Evolutionary conservation across 148 eudicot genomes (phyloP).

Genomic region (Hydrangea macrophylla): DNA sequence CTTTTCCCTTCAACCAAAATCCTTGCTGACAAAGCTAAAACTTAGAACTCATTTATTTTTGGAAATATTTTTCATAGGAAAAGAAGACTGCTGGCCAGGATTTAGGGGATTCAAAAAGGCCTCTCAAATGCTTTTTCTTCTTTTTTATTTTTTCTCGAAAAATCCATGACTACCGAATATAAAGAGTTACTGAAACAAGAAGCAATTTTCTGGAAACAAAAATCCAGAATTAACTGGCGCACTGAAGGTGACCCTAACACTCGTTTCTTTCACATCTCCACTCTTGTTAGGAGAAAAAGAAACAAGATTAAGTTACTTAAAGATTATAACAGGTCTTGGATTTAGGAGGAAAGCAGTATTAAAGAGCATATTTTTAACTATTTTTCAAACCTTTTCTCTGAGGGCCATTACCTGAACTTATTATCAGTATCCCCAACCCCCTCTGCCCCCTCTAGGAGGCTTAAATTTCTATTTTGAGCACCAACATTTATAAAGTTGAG

Average conservation of each 20-base stretch:
- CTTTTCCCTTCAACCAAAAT: neutral
- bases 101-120: neutral
- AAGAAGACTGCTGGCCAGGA: neutral
- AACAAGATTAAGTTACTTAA: neutral
- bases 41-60: neutral
- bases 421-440: no score
- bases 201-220: neutral
- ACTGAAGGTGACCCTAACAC: slow-evolving; percentile 7
- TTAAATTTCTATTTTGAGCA: no score
- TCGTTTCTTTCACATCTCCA: slow-evolving; percentile 6
- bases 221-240: neutral
- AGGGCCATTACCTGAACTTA: no score
- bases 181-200: neutral
- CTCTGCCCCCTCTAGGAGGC: no score
- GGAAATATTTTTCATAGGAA: neutral
- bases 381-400: no score
- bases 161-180: neutral
- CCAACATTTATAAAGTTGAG: no score
- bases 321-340: neutral
- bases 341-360: neutral
- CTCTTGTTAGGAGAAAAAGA: neutral
- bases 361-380: neutral
- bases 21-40: neutral
- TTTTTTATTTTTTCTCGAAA: neutral
- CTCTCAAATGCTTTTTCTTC: neutral